Conservation (phyloP, 192 early-diverging fungal genomes). For the Borealophlyctis nickersoniae region DNA sequence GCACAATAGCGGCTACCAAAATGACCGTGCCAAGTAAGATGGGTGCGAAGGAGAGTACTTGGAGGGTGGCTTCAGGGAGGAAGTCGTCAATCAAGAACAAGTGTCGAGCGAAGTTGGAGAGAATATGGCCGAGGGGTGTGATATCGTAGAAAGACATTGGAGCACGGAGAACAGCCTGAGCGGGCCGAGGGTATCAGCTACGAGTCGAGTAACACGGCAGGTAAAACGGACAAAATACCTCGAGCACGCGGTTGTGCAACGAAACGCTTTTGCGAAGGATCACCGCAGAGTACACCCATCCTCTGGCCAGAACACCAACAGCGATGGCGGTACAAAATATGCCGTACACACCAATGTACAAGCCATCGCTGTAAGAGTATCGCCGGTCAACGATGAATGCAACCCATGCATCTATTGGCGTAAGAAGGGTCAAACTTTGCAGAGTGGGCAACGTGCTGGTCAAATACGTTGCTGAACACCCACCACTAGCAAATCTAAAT, state of each 20-base stretch:
- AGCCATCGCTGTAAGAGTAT: neutral
- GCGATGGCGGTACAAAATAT: slow-evolving; percentile 28
- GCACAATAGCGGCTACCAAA: slow-evolving; percentile 49
- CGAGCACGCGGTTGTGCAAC: slow-evolving; percentile 31
- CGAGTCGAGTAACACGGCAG: slow-evolving; percentile 36
- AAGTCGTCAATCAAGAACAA: slow-evolving; percentile 31
- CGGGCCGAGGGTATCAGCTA: too few relatives aligned
- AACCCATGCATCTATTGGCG: slow-evolving; percentile 30
- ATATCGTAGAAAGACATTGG: slow-evolving; percentile 64
- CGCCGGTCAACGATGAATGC: slow-evolving; percentile 3
- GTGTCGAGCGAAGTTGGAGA: slow-evolving; percentile 82
- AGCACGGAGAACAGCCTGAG: slow-evolving; percentile 45
- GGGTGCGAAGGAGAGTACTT: slow-evolving; percentile 38
- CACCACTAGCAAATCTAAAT: slow-evolving; percentile 44
- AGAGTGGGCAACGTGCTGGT: too few relatives aligned
- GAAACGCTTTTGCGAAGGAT: slow-evolving; percentile 28
- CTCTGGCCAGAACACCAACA: slow-evolving; percentile 24
- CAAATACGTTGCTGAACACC: too few relatives aligned
- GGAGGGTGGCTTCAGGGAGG: slow-evolving; percentile 37
- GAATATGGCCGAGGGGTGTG: slow-evolving; percentile 69
- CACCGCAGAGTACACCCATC: slow-evolving; percentile 8
- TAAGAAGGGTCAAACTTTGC: too few relatives aligned
- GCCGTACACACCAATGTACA: slow-evolving; percentile 25
- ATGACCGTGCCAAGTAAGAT: slow-evolving; percentile 50
- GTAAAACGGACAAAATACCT: slow-evolving; percentile 37